Evolutionary conservation across 75 land plant species (phyloP), one percentile per base, ranked within the genome.

Genomic region (Ceratopteris richardii): DNA sequence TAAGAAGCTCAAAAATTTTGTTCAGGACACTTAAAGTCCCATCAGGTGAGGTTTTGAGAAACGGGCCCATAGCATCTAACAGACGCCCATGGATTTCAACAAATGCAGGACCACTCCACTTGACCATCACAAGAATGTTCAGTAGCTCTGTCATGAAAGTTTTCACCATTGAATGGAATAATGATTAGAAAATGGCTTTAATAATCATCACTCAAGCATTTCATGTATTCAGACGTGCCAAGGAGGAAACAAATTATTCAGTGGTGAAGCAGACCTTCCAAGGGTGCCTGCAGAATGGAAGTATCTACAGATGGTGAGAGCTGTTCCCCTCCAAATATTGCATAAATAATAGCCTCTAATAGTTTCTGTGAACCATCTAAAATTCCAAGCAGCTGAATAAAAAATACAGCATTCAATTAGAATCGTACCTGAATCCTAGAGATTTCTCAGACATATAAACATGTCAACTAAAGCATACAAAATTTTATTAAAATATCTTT

Each of bases 41-140:
- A 80, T 78, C 83, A 29, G 86, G 82, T 31, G 60, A 77, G 61
- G 73, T 68, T 65, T 80, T 95, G 50, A 95, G 62, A 60, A 71
- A 90, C 6, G 89, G 87, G 26, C 92, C 97, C 68, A 95, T 62
- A 26, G 93, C 83, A 58, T 82, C 86, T 53, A 95, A 71, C 69
- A 77, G 80, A 33, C 69, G 79, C 7, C 74, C 86, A 62, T 80
- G 82, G 11, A 87, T 67, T 70, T 77, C 84, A 23, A 85, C 86
- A 36, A 78, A 66, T 2, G 74, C 54, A 22, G 97, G 86, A 61
- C 80, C 93, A 41, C 68, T 77, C 99, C 97, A 87, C 31, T 80
- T 75, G 56, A 90, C 57, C 29, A 69, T 31, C 77, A 87, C 72
- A 44, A 95, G 75, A 25, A 37, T 74, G 54, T 74, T 65, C 48